phyloP scores from a whole-genome alignment of 805 yeast species.

The Saccharomyces paradoxus region DNA sequence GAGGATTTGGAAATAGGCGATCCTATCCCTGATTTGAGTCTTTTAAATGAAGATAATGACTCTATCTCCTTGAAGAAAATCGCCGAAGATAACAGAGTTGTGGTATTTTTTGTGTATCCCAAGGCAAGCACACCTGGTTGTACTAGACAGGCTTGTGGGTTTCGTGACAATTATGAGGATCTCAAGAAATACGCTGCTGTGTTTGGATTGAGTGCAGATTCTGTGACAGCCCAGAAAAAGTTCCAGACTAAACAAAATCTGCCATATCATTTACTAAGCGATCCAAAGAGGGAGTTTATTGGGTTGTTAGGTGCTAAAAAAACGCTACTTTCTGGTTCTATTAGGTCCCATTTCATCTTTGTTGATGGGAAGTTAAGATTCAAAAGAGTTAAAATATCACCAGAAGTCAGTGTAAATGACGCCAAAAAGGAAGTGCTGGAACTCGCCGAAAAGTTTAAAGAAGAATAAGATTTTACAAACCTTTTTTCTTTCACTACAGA shows the following conservation, averaged over 20 bases:
- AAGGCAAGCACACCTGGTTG: slow-evolving; percentile 94
- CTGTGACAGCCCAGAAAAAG: slow-evolving; percentile 66
- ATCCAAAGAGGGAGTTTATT: slow-evolving; percentile 62
- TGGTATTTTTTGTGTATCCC: slow-evolving; percentile 72
- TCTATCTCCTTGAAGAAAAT: slow-evolving; percentile 42
- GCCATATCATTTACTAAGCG: slow-evolving; percentile 68
- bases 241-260: slow-evolving; percentile 68
- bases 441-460: slow-evolving; percentile 26
- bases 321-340: slow-evolving; percentile 57
- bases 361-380: slow-evolving; percentile 57
- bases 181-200: slow-evolving; percentile 40
- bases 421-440: slow-evolving; percentile 50
- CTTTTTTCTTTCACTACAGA: neutral
- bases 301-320: slow-evolving; percentile 78
- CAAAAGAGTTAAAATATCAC: slow-evolving; percentile 36
- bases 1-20: slow-evolving; percentile 46
- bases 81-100: slow-evolving; percentile 35
- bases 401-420: slow-evolving; percentile 50
- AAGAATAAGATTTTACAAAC: neutral
- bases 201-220: slow-evolving; percentile 77
- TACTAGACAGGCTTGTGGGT: slow-evolving; percentile 89
- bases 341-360: slow-evolving; percentile 90
- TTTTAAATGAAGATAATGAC: slow-evolving; percentile 64
- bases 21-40: slow-evolving; percentile 52
- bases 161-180: slow-evolving; percentile 52